These are phyloP conservation scores for Clarireedia sp. DNA, from an alignment of 2,329 filamentous ascomycete genomes.

Conservation along the genomic window DNA sequence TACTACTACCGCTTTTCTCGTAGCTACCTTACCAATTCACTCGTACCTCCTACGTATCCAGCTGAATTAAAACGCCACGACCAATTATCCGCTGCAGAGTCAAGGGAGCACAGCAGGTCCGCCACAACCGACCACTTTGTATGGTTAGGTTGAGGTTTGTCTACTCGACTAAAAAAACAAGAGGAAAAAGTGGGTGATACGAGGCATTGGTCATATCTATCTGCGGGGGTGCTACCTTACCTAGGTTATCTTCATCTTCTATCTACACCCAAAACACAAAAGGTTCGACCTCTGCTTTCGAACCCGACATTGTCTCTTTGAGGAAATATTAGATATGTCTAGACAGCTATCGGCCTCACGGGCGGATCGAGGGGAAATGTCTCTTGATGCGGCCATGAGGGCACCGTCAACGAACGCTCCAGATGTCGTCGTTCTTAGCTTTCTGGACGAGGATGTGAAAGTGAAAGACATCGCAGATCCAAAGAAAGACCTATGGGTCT, in stretches of 20 bases:
- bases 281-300: too few species aligned
- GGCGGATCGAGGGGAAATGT: constrained; percentile 13
- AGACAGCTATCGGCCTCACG: not conserved
- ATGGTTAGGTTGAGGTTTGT: not conserved
- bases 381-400: constrained; percentile 36
- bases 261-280: too few species aligned
- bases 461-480: constrained; percentile 32
- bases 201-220: not conserved
- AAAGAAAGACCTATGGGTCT: constrained; percentile 41
- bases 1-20: not conserved
- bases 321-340: not conserved
- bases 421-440: constrained; percentile 34
- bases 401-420: constrained; percentile 32
- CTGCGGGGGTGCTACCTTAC: constrained; percentile 10
- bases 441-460: constrained; percentile 27
- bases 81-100: not conserved
- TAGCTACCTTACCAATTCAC: not conserved
- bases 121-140: not conserved
- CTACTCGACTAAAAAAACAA: not conserved
- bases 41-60: not conserved
- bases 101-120: not conserved
- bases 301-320: not conserved
- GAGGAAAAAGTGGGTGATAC: constrained; percentile 5
- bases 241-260: not conserved
- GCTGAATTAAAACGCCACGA: constrained; percentile 3